Evolutionary conservation across 441 rosid species (phyloP).

Genomic region (Breynia disticha): DNA sequence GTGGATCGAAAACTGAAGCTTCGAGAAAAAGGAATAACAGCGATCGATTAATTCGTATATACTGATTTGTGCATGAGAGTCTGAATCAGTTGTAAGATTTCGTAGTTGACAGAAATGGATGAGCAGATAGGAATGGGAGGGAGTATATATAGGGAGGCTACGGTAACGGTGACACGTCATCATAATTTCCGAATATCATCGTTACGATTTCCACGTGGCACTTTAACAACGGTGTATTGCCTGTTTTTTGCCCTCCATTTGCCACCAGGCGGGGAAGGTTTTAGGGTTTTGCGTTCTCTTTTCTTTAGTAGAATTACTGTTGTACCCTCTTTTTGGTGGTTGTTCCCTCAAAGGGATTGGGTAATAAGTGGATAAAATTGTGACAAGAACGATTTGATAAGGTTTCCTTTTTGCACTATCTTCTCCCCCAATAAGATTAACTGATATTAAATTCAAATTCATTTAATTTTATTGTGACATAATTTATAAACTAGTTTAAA

Average conservation of each 20-base stretch:
- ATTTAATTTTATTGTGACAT: no score
- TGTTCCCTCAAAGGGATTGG: no score
- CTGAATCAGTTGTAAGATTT: constrained; percentile 23
- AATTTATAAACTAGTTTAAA: no score
- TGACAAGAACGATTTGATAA: no score
- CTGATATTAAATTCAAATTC: no score
- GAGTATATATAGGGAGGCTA: constrained; percentile 52
- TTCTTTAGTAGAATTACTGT: neutral
- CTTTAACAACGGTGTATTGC: neutral
- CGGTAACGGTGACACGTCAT: constrained; percentile 50
- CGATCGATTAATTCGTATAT: no score
- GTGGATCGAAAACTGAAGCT: constrained; percentile 1
- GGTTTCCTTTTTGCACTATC: no score
- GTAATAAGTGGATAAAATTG: no score
- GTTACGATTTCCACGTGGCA: constrained; percentile 33
- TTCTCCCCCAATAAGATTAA: no score
- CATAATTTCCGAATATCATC: constrained; percentile 10
- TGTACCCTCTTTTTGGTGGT: no score
- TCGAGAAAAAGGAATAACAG: no score
- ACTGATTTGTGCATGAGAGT: constrained; percentile 6
- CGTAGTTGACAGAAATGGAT: constrained; percentile 37
- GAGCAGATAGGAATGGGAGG: constrained; percentile 20
- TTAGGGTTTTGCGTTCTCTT: constrained; percentile 18
- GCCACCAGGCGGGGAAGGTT: constrained; percentile 2
- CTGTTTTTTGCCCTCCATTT: constrained; percentile 15